Base-by-base conservation (phyloP, 805 yeast species). In the Kazachstania psychrophila region DNA sequence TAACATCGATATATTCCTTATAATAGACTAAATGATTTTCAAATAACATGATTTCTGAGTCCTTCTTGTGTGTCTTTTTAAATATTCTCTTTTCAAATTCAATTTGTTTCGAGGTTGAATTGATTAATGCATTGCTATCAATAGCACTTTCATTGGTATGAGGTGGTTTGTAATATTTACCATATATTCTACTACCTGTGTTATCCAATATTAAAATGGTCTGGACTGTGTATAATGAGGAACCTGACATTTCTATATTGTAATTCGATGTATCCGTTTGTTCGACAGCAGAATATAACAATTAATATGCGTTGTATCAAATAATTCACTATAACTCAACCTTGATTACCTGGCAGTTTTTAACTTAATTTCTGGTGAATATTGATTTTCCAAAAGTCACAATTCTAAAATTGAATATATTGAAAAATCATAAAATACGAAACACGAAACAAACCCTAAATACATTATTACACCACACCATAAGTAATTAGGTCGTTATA, bases 1-100 rank as follows among this genome's bases (percentile, higher is more conserved):
- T 61, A 29, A 80, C 71, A 56, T 92, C 97, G 37, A 84, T 70
- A 41, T 73, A 66, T 60, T 87, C 94, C 60, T 84, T 87, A 64
- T 87, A 92, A n/a, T 86, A 79, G 27, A 88, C 77, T 42, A 86
- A 67, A 46, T 79, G 80, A 55, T 75, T 75, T 51, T 87, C 95
- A 54, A 76, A 80, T 31, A 92, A 67, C 43, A 86, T 62, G 38
- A 92, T 76, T 52, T 88, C 97, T 35, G 81, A 74, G 53, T 81
- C 77, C 45, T 78, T 77, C 52, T 86, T 84, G 60, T 73, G 73
- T n/a, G 94, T 79, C 61, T 88, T 92, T 31, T 63, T 58, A 51
- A 79, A 79, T 28, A 92, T 62, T 4, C 71, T 68, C 46, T 72
- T 64, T 62, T 92, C 98, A 58, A 89, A 92, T 38, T 75, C 68